These are phyloP conservation scores for Tetraselmis chui DNA, from an alignment of 139 green algal genomes.

Conservation along the genomic window DNA sequence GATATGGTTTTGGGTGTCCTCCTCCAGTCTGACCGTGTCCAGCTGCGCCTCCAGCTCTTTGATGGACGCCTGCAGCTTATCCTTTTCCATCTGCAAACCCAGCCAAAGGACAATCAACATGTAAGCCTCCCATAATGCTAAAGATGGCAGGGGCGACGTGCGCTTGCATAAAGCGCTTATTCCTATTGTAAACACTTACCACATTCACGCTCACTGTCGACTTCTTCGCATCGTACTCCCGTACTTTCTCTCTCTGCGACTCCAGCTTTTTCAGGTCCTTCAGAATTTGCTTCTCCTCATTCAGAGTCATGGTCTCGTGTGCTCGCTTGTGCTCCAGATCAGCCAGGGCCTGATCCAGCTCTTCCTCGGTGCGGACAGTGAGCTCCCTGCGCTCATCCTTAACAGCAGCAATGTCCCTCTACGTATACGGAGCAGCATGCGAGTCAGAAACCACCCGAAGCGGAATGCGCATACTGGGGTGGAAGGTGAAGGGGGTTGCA, in stretches of 20 bases:
- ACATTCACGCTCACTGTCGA: slow-evolving; percentile 5
- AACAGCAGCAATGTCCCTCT: slow-evolving; percentile 15
- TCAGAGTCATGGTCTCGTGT: slow-evolving; percentile 36
- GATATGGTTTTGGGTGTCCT: slow-evolving; percentile 22
- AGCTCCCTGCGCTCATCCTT: slow-evolving; percentile 18
- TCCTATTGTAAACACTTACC: no score
- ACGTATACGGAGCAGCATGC: slow-evolving; percentile 3
- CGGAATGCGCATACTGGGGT: background rate
- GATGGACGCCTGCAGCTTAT: slow-evolving; percentile 9
- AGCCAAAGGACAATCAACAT: no score
- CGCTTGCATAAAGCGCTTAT: no score
- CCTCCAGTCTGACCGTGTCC: slow-evolving; percentile 19
- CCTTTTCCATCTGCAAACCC: slow-evolving; percentile 5
- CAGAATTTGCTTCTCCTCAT: slow-evolving; percentile 35
- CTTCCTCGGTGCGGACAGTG: slow-evolving; percentile 29
- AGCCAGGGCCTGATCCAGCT: slow-evolving; percentile 29
- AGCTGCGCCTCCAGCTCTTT: slow-evolving; percentile 25
- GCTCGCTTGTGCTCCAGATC: slow-evolving; percentile 27
- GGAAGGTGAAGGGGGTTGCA: no score
- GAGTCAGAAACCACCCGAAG: slow-evolving; percentile 15
- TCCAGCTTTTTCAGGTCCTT: slow-evolving; percentile 35
- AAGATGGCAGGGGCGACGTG: no score
- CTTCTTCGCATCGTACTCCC: slow-evolving; percentile 14
- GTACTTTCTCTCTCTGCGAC: slow-evolving; percentile 23
- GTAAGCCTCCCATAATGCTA: no score